These are phyloP conservation scores for Inga oerstediana DNA, from an alignment of 306 rosid genomes.

Conservation along the genomic window DNA sequence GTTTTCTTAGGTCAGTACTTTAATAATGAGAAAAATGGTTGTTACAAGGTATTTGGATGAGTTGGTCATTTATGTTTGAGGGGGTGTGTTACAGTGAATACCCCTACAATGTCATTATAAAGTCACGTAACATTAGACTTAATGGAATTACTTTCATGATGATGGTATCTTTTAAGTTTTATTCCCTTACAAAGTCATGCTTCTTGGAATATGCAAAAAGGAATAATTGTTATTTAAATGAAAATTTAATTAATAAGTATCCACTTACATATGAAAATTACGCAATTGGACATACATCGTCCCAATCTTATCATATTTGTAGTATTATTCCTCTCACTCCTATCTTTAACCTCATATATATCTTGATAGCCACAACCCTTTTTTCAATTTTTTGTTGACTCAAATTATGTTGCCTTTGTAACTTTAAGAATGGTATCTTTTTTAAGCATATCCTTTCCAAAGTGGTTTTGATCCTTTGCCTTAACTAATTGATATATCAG, in stretches of 20 bases:
- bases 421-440: background rate
- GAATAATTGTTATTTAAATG: background rate
- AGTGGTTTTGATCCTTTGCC: background rate
- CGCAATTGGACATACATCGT: background rate
- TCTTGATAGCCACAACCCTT: background rate
- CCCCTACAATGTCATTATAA: background rate
- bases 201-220: conserved; percentile 2
- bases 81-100: too few species aligned
- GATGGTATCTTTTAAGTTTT: background rate
- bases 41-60: too few species aligned
- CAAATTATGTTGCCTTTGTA: background rate
- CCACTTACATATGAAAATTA: background rate
- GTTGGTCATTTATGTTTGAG: too few species aligned
- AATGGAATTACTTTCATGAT: background rate
- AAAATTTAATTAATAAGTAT: background rate
- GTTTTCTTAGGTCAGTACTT: too few species aligned
- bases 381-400: background rate
- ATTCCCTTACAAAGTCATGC: background rate
- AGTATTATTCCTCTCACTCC: too few species aligned
- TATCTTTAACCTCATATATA: background rate
- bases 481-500: too few species aligned
- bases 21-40: too few species aligned
- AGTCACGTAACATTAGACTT: background rate
- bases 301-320: too few species aligned
- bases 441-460: background rate